Evolutionary conservation across 192 early-diverging fungal genomes (phyloP), one percentile per base, ranked within the genome.

Genomic region (Thamnidium elegans): DNA sequence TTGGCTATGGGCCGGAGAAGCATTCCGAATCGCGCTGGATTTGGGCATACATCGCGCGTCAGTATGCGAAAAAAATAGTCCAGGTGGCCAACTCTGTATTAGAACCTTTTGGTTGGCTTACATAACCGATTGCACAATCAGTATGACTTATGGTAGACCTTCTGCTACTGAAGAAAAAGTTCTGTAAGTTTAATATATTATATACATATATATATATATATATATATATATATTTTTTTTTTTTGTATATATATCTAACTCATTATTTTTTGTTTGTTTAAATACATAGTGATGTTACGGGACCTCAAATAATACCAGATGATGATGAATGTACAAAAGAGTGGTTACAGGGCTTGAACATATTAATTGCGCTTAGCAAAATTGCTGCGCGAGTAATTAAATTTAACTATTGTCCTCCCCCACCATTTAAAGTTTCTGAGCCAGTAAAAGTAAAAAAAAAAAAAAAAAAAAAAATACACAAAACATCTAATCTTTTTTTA

Each of bases 31-130:
- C 75, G 86, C 87, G 14, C 87, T 88, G 69, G 90, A 92, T 65
- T 60, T 92, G 65, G 90, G 90, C 19, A 79, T 92, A 46, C 88
- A 92, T 55, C 81, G 90, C 19, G n/a, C 48, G 21, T n/a, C 26
- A 17, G 17, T 32, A 39, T 26, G 10, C 44, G 45, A 61, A 2
- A 47, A 34, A 21, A 7, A 58, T 32, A 30, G 30, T 6, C 17
- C 17, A 4, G 23, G 20, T 30, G 65, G 68, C 1, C 82, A 90
- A 65, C 65, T 86, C 31, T 68, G 86, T 8, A 84, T 80, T 43
- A 77, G 87, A 14, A 76, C 85, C 0, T 92, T 87, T 81, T 92
- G 90, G 90, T 69, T 82, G 11, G 83, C 81, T 62, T 89, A 85
- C 55, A 68, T 88, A 0, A 75, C 82, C 58, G 90, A 92, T 62